Percentiles rank a stretch among this genome's conserved stretches.
These are phyloP conservation scores for Serendipita sp. DNA, from an alignment of 768 basidiomycete genomes.

Conservation along the genomic window DNA sequence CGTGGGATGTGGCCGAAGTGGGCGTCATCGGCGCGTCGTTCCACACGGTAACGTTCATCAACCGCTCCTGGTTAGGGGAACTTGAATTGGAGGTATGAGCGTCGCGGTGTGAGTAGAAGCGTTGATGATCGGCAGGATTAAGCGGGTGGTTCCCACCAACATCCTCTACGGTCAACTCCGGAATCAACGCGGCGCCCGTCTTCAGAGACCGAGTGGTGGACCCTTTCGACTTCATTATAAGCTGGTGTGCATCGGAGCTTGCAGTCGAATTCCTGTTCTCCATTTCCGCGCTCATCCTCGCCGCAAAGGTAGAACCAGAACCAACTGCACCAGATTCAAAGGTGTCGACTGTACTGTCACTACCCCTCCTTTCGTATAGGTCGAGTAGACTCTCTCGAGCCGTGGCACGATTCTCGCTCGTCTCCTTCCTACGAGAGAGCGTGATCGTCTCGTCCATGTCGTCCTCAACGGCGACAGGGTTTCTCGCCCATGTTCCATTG, in stretches of 20 bases:
- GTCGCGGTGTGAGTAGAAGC: neutral
- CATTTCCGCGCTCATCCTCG: neutral
- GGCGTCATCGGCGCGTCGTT: neutral
- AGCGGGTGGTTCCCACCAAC: too few species aligned
- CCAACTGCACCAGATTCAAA: conserved; percentile 1
- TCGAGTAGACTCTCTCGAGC: neutral
- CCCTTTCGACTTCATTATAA: neutral
- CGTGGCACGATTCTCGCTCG: neutral
- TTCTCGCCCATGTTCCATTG: neutral
- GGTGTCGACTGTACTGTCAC: neutral
- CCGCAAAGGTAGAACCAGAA: neutral
- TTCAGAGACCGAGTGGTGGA: neutral
- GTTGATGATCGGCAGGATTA: neutral
- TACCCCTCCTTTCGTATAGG: neutral
- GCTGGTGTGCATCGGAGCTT: neutral
- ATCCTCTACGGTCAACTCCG: neutral
- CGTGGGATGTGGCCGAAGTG: neutral
- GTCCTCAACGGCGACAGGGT: neutral
- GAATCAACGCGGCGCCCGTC: neutral
- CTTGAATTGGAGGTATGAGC: neutral
- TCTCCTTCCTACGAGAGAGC: neutral
- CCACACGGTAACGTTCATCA: neutral
- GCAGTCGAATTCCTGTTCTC: neutral
- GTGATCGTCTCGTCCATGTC: conserved; percentile 1
- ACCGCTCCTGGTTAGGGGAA: neutral